Evolutionary conservation across 75 land plant genomes (phyloP).

Genomic region (Pinus albicaulis): DNA sequence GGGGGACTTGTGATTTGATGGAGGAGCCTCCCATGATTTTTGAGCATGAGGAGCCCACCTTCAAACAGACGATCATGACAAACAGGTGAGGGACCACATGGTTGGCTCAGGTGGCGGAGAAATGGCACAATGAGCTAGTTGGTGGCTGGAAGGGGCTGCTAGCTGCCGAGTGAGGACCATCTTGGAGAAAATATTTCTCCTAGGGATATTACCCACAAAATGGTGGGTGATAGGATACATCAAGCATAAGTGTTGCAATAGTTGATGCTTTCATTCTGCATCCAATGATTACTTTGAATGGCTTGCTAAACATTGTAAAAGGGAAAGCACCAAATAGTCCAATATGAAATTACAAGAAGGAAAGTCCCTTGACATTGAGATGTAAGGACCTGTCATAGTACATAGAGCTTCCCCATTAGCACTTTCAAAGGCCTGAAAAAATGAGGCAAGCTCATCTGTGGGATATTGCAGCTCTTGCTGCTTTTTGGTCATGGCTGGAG

Average conservation of each 20-base stretch:
- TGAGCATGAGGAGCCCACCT: too few species aligned
- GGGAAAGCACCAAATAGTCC: neutral
- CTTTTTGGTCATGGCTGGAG: too few species aligned
- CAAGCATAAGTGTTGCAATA: conserved; percentile 86
- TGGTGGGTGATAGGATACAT: conserved; percentile 88
- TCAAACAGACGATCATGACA: too few species aligned
- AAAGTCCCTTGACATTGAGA: conserved; percentile 12
- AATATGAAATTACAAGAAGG: neutral
- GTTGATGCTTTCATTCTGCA: conserved; percentile 61
- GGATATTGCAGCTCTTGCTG: conserved; percentile 23
- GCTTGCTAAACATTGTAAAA: conserved; percentile 8
- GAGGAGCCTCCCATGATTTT: too few species aligned
- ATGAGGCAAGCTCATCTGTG: conserved; percentile 86
- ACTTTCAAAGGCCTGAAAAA: conserved; percentile 82
- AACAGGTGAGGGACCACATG: too few species aligned
- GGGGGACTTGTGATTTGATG: too few species aligned
- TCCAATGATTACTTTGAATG: conserved; percentile 28
- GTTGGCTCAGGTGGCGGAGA: too few species aligned
- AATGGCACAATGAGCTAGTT: too few species aligned
- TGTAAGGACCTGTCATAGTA: conserved; percentile 47
- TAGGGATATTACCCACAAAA: too few species aligned
- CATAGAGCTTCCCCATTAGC: conserved; percentile 67
- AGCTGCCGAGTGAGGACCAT: too few species aligned
- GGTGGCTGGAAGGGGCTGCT: too few species aligned
- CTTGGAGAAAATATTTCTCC: too few species aligned